phyloP scores from a whole-genome alignment of 495 filamentous ascomycete species.

The Neurospora sp. region DNA sequence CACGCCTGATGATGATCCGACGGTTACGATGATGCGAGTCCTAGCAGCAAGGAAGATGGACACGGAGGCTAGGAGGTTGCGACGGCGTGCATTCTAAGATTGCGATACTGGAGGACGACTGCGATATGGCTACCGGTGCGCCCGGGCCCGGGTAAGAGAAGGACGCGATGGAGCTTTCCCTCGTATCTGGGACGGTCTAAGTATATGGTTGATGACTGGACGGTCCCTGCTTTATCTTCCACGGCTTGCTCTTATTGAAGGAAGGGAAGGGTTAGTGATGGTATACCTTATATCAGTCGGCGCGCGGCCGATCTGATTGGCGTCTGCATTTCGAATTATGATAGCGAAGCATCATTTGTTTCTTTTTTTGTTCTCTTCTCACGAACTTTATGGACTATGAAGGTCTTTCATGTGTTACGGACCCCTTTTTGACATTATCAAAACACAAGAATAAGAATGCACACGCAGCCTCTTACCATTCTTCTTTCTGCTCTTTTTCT shows the following conservation, averaged over 20 bases:
- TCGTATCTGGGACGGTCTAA: background rate
- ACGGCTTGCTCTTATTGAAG: background rate
- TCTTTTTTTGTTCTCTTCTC: background rate
- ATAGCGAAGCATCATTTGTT: background rate
- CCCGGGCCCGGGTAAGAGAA: background rate
- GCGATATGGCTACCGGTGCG: background rate
- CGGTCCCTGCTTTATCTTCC: background rate
- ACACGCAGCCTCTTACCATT: background rate
- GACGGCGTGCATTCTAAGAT: background rate
- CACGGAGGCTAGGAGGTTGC: background rate
- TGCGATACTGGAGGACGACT: background rate
- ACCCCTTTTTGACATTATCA: background rate
- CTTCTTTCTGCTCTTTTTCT: background rate
- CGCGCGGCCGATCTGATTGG: background rate
- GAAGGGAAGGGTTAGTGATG: background rate
- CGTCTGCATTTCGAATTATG: background rate
- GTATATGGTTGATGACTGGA: background rate
- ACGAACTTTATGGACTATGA: background rate
- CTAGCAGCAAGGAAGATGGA: background rate
- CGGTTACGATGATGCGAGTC: background rate
- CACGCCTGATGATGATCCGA: background rate
- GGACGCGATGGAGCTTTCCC: background rate
- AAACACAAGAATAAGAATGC: background rate
- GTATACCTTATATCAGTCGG: background rate
- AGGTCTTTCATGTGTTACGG: background rate